Conservation (phyloP, 2,329 filamentous ascomycete genomes). For the Exophiala sp. region DNA sequence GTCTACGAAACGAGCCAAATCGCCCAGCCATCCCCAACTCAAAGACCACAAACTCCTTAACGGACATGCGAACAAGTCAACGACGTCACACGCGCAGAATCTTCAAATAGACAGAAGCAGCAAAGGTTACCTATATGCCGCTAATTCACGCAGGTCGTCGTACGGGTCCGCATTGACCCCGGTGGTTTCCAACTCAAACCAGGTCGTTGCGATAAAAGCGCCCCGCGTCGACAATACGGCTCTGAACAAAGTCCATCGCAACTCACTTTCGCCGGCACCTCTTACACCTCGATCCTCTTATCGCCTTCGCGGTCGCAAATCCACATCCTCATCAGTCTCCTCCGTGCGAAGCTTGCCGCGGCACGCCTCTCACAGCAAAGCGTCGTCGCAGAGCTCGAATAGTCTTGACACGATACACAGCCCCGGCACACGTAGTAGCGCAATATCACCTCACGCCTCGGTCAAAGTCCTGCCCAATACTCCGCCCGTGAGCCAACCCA, state of each 20-base stretch:
- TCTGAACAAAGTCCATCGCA: constrained; percentile 45
- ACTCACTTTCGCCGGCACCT: constrained; percentile 81
- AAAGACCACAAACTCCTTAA: constrained; percentile 13
- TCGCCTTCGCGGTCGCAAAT: constrained; percentile 84
- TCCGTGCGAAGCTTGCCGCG: constrained; percentile 89
- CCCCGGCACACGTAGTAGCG: constrained; percentile 63
- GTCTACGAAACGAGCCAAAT: constrained; percentile 60
- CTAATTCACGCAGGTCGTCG: constrained; percentile 15
- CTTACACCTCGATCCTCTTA: constrained; percentile 84
- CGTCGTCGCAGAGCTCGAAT: constrained; percentile 84
- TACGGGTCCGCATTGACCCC: constrained; percentile 25
- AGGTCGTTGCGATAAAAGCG: constrained; percentile 16
- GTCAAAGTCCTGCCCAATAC: constrained; percentile 95
- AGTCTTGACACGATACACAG: constrained; percentile 66
- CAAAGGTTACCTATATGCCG: not conserved
- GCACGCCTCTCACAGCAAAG: constrained; percentile 86
- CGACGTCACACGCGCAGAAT: constrained; percentile 1
- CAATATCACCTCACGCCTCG: constrained; percentile 78
- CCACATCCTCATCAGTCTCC: constrained; percentile 90
- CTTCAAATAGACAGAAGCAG: constrained; percentile 3
- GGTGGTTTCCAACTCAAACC: constrained; percentile 15
- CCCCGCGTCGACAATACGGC: constrained; percentile 19
- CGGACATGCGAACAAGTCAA: constrained; percentile 10
- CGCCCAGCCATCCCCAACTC: constrained; percentile 40
- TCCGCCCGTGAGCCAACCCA: constrained; percentile 57